Conservation (phyloP, 306 rosid genomes). For the Cyamopsis tetragonoloba region DNA sequence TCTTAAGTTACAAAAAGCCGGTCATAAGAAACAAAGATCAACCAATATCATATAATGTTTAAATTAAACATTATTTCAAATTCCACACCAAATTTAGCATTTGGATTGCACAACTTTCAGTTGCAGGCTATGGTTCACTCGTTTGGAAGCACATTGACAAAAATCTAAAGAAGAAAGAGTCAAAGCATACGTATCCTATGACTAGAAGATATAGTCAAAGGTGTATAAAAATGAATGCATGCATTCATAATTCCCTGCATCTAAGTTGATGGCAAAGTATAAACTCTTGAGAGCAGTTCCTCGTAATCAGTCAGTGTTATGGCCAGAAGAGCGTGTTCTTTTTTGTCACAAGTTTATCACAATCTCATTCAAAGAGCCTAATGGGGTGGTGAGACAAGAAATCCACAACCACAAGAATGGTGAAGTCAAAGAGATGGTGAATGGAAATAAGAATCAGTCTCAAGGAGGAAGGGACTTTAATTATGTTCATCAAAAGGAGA, state of each 20-base stretch:
- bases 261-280: conserved; percentile 46
- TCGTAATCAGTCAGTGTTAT: conserved; percentile 42
- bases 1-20: conserved; percentile 39
- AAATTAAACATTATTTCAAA: not conserved
- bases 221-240: conserved; percentile 31
- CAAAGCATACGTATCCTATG: no score
- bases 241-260: conserved; percentile 49
- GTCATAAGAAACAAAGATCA: conserved; percentile 25
- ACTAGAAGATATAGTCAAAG: no score
- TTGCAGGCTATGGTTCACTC: conserved; percentile 39
- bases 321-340: conserved; percentile 44
- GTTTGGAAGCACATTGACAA: conserved; percentile 30
- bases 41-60: not conserved
- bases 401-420: conserved; percentile 5
- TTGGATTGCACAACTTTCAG: conserved; percentile 20
- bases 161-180: conserved; percentile 25
- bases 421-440: conserved; percentile 3
- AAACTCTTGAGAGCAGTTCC: conserved; percentile 57
- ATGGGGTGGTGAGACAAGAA: not conserved
- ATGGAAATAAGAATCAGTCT: conserved; percentile 1
- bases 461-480: conserved; percentile 35
- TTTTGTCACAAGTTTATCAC: conserved; percentile 60
- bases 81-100: no score
- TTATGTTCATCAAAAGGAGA: conserved; percentile 26
- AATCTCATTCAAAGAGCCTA: conserved; percentile 23